A percentile compares a stretch with the other conserved stretches of the same genome.
phyloP scores from a whole-genome alignment of 2,329 filamentous ascomycete species.

The Canariomyces notabilis region DNA sequence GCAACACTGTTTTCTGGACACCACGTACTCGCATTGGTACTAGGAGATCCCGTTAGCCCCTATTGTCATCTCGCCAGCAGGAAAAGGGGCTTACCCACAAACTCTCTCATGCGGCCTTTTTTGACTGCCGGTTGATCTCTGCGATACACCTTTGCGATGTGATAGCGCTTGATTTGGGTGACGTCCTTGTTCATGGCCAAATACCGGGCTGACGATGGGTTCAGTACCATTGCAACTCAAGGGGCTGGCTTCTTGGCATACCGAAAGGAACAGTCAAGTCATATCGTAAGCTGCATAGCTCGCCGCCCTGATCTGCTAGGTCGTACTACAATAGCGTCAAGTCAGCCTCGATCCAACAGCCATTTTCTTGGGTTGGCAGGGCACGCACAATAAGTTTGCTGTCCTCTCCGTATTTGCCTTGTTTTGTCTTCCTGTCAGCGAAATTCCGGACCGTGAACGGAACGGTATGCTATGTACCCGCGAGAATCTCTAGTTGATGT shows the following conservation, averaged over 20 bases:
- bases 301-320: conserved; percentile 75
- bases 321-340: conserved; percentile 51
- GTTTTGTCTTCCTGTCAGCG: conserved; percentile 22
- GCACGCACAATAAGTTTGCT: conserved; percentile 46
- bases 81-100: conserved; percentile 13
- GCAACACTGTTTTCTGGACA: background rate
- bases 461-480: conserved; percentile 11
- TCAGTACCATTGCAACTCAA: conserved; percentile 1
- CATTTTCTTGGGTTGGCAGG: background rate
- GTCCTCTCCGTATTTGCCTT: conserved; percentile 77
- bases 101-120: conserved; percentile 85
- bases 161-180: conserved; percentile 85
- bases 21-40: conserved; percentile 73
- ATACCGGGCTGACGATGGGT: conserved; percentile 59
- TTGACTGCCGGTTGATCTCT: conserved; percentile 80
- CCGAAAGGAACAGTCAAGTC: conserved; percentile 47
- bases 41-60: conserved; percentile 12
- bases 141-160: conserved; percentile 89
- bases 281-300: conserved; percentile 75
- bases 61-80: background rate
- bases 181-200: conserved; percentile 84
- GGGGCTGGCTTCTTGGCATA: conserved; percentile 7
- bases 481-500: conserved; percentile 23
- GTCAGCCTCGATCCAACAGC: background rate
- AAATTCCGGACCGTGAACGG: background rate